Evolutionary conservation across 306 rosid species (phyloP).

Genomic region (Elaeagnus macrophylla): DNA sequence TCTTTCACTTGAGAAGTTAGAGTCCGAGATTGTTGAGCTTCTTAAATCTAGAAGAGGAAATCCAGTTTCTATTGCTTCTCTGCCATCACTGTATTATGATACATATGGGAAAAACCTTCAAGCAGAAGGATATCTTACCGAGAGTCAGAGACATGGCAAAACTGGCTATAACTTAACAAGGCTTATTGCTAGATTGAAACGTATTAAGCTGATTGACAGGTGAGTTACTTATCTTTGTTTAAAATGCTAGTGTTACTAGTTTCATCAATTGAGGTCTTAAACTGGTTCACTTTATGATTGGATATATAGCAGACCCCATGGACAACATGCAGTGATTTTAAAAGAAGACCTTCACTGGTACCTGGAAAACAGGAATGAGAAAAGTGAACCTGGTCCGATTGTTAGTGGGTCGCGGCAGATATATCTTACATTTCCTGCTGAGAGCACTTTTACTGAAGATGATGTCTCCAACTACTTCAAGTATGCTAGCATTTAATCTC

Average conservation of each 20-base stretch:
- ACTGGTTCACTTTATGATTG: constrained; percentile 2
- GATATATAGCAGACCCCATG: constrained; percentile 80
- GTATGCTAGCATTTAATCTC: constrained; percentile 21
- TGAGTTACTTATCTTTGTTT: constrained; percentile 8
- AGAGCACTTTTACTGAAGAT: constrained; percentile 67
- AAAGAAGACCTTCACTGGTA: constrained; percentile 53
- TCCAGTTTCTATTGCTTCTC: constrained; percentile 77
- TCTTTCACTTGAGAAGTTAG: constrained; percentile 54
- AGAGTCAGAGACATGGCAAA: constrained; percentile 86
- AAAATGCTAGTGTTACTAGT: not conserved
- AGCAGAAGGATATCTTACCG: constrained; percentile 82
- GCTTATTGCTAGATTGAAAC: constrained; percentile 57
- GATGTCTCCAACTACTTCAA: constrained; percentile 74
- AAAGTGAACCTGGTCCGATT: constrained; percentile 43
- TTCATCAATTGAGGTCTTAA: not conserved
- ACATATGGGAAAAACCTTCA: constrained; percentile 62
- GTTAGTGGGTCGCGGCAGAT: constrained; percentile 70
- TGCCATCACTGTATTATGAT: constrained; percentile 73
- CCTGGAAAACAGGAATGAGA: constrained; percentile 33
- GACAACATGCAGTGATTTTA: constrained; percentile 71
- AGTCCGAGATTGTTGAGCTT: constrained; percentile 60
- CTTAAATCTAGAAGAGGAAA: constrained; percentile 50
- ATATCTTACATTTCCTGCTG: constrained; percentile 85
- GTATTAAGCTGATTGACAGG: constrained; percentile 75
- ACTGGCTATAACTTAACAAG: constrained; percentile 79